phyloP scores from a whole-genome alignment of 2,329 filamentous ascomycete species.

The Graphiopsis chlorocephala region DNA sequence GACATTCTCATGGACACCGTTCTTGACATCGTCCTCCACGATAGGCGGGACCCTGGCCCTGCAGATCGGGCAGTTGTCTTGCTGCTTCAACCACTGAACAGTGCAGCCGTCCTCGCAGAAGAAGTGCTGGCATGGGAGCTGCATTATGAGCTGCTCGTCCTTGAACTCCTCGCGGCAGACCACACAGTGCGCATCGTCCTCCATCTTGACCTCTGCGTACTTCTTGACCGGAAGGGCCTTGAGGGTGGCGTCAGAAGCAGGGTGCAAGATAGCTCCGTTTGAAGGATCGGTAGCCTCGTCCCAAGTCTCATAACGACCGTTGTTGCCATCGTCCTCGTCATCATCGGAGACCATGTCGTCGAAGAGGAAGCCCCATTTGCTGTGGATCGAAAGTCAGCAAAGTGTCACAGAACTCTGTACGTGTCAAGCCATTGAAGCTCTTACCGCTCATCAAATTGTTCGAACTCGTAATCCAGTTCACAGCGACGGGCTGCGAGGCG shows the following conservation, averaged over 20 bases:
- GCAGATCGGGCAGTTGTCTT: slow-evolving; percentile 26
- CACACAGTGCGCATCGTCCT: slow-evolving; percentile 18
- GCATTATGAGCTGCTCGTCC: slow-evolving; percentile 18
- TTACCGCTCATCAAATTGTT: slow-evolving; percentile 29
- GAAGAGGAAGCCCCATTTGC: slow-evolving; percentile 27
- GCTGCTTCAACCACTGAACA: slow-evolving; percentile 23
- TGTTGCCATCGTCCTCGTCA: slow-evolving; percentile 11
- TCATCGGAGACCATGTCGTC: slow-evolving; percentile 25
- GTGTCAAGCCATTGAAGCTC: neutral
- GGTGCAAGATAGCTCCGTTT: slow-evolving; percentile 15
- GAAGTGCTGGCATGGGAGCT: slow-evolving; percentile 26
- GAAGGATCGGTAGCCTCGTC: slow-evolving; percentile 28
- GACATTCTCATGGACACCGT: neutral
- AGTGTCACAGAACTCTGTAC: neutral
- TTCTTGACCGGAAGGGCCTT: slow-evolving; percentile 21
- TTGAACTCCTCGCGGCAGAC: slow-evolving; percentile 22
- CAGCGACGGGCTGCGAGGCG: slow-evolving; percentile 21
- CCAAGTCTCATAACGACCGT: slow-evolving; percentile 23
- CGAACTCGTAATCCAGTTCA: slow-evolving; percentile 21
- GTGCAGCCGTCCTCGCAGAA: slow-evolving; percentile 22
- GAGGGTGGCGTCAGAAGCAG: slow-evolving; percentile 22
- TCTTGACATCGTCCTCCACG: neutral
- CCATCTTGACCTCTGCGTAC: slow-evolving; percentile 16
- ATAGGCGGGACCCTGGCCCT: slow-evolving; percentile 18
- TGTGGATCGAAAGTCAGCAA: neutral